Evolutionary conservation across 1,139 yeast genomes (phyloP).

Genomic region (Candida tropicalis): DNA sequence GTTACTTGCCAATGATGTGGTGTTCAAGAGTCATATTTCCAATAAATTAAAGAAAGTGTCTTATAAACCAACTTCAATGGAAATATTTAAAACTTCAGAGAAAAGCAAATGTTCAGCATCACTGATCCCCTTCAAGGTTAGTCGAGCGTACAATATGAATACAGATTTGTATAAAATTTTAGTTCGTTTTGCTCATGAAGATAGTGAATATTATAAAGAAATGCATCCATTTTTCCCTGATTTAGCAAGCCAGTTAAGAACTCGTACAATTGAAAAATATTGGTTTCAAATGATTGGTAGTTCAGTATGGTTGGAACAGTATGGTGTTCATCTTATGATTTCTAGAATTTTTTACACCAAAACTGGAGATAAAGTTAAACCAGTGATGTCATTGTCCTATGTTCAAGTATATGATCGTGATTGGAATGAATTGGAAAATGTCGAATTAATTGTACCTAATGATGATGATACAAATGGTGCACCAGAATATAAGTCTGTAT

Average conservation of each 20-base stretch:
- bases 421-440: slow-evolving; percentile 28
- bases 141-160: slow-evolving; percentile 9
- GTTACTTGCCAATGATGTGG: not conserved
- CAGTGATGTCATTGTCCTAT: slow-evolving; percentile 25
- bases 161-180: slow-evolving; percentile 18
- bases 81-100: slow-evolving; percentile 2
- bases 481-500: slow-evolving; percentile 14
- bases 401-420: slow-evolving; percentile 25
- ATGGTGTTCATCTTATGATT: slow-evolving; percentile 36
- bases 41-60: not conserved
- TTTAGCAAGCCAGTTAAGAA: slow-evolving; percentile 21
- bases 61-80: slow-evolving; percentile 2
- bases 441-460: slow-evolving; percentile 21
- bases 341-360: slow-evolving; percentile 30
- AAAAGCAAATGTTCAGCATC: not conserved
- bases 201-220: slow-evolving; percentile 20
- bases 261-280: slow-evolving; percentile 20
- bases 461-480: not conserved
- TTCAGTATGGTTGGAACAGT: slow-evolving; percentile 35
- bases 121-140: slow-evolving; percentile 2
- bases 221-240: slow-evolving; percentile 21
- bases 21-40: not conserved
- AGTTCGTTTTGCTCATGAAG: slow-evolving; percentile 12
- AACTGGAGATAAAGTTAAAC: slow-evolving; percentile 22
- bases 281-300: slow-evolving; percentile 37